Base-by-base conservation (phyloP, 1,139 yeast species). In the Candida sanyaensis region DNA sequence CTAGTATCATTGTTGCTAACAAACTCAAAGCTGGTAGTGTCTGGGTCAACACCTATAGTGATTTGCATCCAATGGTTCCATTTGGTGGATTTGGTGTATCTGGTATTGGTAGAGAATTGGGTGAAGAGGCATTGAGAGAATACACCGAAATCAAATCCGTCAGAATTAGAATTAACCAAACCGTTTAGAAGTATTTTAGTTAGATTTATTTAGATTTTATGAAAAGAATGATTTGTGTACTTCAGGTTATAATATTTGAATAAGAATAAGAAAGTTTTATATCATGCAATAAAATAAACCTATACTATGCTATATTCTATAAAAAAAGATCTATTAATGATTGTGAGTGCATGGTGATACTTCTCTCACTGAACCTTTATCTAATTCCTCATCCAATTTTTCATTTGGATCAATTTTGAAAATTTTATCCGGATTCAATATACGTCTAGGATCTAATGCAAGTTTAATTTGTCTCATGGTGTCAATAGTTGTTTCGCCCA, bases 61-160 rank as follows among this genome's bases (percentile, higher is more conserved):
- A 85, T 62, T 84, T 88, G 84, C 88, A 88, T 71, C 81, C 80
- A 59, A 78, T 80, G 70, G 86, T 88, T 65, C 91, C 92, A 67
- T 86, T 86, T 63, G 96, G 96, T 64, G 96, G 96, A 57, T 88
- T 74, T 80, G 85, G 85, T 65, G 83, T 84, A 71, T 86, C 95
- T 51, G 96, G 96, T 72, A 82, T 87, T 66, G 96, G 96, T 64
- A 86, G 96, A 74, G 96, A 89, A 78, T 83, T 89, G 85, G 96
- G 96, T 68, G 76, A 75, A 55, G 91, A 86, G 66, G 95, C 90
- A 45, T 79, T 89, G 60, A 88, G 84, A 58, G 86, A 85, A 80
- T 89, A 89, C 78, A 81, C 88, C 54, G 93, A 88, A 73, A 73
- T 75, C 61, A 88, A 88, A 80, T 88, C 95, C 51, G 92, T 87